These are phyloP conservation scores for Phtheirospermum japonicum DNA, from an alignment of 257 asterid species.

Conservation along the genomic window DNA sequence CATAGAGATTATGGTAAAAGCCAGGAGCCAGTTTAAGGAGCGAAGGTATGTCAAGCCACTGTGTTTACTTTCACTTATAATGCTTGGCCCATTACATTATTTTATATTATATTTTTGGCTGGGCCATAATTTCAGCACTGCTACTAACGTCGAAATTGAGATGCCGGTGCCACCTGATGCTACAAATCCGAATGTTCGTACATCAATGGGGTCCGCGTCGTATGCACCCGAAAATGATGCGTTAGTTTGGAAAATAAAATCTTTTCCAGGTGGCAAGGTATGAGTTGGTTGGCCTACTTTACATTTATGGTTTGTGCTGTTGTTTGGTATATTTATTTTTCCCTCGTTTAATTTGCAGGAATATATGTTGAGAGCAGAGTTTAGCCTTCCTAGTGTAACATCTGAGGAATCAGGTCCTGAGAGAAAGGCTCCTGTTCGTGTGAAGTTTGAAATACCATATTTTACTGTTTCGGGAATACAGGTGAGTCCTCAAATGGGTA, in stretches of 20 bases:
- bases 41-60: slow-evolving; percentile 59
- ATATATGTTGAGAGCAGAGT: slow-evolving; percentile 95
- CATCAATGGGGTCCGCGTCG: slow-evolving; percentile 89
- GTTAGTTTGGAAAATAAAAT: slow-evolving; percentile 88
- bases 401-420: slow-evolving; percentile 88
- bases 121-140: slow-evolving; percentile 65
- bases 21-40: slow-evolving; percentile 97
- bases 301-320: not conserved
- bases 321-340: slow-evolving; percentile 20
- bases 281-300: slow-evolving; percentile 16
- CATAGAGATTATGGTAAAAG: slow-evolving; percentile 75
- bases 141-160: slow-evolving; percentile 94
- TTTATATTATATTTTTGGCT: slow-evolving; percentile 18
- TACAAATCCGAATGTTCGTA: slow-evolving; percentile 85
- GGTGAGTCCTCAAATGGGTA: slow-evolving; percentile 39
- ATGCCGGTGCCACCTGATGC: slow-evolving; percentile 95
- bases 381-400: slow-evolving; percentile 83
- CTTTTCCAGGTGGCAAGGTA: slow-evolving; percentile 99
- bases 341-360: slow-evolving; percentile 49
- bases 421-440: slow-evolving; percentile 94
- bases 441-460: slow-evolving; percentile 97
- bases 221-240: slow-evolving; percentile 98
- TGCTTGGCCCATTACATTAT: not conserved
- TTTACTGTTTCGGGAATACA: slow-evolving; percentile 99
- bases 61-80: not conserved